Evolutionary conservation across 1,139 yeast genomes (phyloP), one percentile per base, ranked within the genome.

Genomic region (Zygoascus sp.): DNA sequence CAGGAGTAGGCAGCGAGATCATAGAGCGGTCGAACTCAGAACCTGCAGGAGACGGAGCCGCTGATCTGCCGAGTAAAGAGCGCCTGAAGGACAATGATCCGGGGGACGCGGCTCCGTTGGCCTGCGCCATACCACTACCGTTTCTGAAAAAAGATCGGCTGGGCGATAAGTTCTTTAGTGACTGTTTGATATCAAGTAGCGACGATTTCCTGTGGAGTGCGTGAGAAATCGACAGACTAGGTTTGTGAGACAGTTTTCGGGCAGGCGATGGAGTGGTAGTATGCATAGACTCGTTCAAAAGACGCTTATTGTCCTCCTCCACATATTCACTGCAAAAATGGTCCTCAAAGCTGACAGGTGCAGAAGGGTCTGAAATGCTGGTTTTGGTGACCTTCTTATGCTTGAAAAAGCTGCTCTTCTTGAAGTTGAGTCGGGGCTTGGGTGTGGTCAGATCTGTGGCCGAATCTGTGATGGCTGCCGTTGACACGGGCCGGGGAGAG

Each of bases 1-100:
- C 77, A 6, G 81, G 80, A 2, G 75, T 70, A 0, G 84, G 85
- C 49, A 77, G 61, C 2, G 84, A 79, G n/a, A 80, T 80, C 62
- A 69, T 68, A 3, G 69, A 53, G 46, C 64, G 66, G 40, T 58
- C 64, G 38, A 45, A 27, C 44, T 40, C 42, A 37, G 32, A 13
- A 42, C 40, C 38, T 30, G 38, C 20, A 21, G 46, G 38, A 11
- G 41, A 36, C 6, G 34, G 22, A 2, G 40, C 15, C 8, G 36
- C 13, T 11, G 27, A 21, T 11, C 21, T n/a, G 7, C 35, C 39
- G 16, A 37, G 21, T 15, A 34, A 15, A 2, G 48, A 34, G 3
- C 17, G 27, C n/a, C 34, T 22, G 17, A 34, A 32, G 2, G 36
- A 38, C 10, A 27, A 28, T 1, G 50, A 30, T 5, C 42, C 27